Conservation (phyloP, 192 early-diverging fungal genomes). For the Gryganskiella cystojenkinii region DNA sequence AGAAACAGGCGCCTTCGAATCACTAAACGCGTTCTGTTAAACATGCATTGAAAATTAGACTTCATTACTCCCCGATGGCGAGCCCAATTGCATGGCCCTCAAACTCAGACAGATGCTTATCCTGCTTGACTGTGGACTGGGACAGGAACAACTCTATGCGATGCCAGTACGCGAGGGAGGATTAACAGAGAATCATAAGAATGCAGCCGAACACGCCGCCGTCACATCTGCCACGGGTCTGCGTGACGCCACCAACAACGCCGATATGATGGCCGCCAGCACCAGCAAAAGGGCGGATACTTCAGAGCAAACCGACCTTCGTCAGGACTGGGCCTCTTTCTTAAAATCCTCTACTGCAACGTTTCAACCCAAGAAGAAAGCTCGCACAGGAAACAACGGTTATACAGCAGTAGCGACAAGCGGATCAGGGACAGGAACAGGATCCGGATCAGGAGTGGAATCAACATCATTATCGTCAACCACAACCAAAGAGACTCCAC, state of each 20-base stretch:
- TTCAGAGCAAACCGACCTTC: slow-evolving; percentile 22
- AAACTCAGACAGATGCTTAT: slow-evolving; percentile 56
- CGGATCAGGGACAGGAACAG: not conserved
- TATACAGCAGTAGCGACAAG: not conserved
- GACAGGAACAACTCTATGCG: slow-evolving; percentile 42
- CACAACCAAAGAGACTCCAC: not conserved
- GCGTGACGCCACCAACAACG: slow-evolving; percentile 1
- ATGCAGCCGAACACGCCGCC: not conserved
- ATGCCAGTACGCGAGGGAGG: slow-evolving; percentile 49
- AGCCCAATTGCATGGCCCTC: slow-evolving; percentile 52
- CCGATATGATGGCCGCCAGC: too few relatives aligned
- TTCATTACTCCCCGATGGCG: slow-evolving; percentile 44
- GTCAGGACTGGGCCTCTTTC: slow-evolving; percentile 51
- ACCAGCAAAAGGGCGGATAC: too few relatives aligned
- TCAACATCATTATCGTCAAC: not conserved
- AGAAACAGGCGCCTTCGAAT: too few relatives aligned
- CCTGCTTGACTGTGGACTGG: slow-evolving; percentile 56
- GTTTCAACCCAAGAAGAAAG: slow-evolving; percentile 18
- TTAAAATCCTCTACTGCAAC: slow-evolving; percentile 20
- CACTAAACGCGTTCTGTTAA: too few relatives aligned
- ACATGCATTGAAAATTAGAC: slow-evolving; percentile 9
- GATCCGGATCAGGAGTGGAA: slow-evolving; percentile 4
- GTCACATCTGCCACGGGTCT: not conserved
- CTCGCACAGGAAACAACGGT: not conserved
- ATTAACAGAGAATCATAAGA: slow-evolving; percentile 19